Evolutionary conservation across 2,329 filamentous ascomycete species (phyloP), one percentile per base, ranked within the genome.

Genomic region (Immersiporthe knoxdaviesiana): DNA sequence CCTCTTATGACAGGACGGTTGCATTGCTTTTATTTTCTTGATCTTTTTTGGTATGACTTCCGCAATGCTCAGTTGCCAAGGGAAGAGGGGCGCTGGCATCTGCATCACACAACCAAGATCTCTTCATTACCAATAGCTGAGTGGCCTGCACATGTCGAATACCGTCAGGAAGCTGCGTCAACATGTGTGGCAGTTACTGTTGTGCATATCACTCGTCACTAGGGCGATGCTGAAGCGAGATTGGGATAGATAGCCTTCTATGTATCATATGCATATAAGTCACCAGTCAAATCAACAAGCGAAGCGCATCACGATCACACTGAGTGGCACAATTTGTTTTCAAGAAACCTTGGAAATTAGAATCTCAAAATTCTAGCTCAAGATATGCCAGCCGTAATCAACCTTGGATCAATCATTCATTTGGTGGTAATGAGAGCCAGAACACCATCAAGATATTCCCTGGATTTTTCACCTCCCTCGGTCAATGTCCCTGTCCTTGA

Each of bases 1-100:
- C 12, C 35, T n/a, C n/a, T n/a, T n/a, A n/a, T n/a, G n/a, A n/a
- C n/a, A n/a, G n/a, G n/a, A n/a, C n/a, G n/a, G n/a, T n/a, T n/a
- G n/a, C n/a, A n/a, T n/a, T n/a, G n/a, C n/a, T n/a, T n/a, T n/a
- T n/a, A n/a, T n/a, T n/a, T n/a, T n/a, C n/a, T n/a, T n/a, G n/a
- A n/a, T n/a, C 24, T 63, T 8, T 16, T 7, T 41, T 67, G 41
- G 54, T 37, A 1, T 70, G 73, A 66, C 44, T 69, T 70, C 32
- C 50, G 3, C 54, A 21, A 65, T 16, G 18, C 11, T 32, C 39
- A n/a, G 8, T n/a, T n/a, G 18, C 4, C 41, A 18, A 21, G n/a
- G n/a, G n/a, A n/a, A n/a, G n/a, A n/a, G n/a, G n/a, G n/a, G n/a
- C n/a, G n/a, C 32, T 59, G 18, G 11, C 24, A 30, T 56, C 27